A percentile compares a stretch with the other conserved stretches of the same genome.
Evolutionary conservation across 805 yeast species (phyloP).

Genomic region (Ogataea siamensis): DNA sequence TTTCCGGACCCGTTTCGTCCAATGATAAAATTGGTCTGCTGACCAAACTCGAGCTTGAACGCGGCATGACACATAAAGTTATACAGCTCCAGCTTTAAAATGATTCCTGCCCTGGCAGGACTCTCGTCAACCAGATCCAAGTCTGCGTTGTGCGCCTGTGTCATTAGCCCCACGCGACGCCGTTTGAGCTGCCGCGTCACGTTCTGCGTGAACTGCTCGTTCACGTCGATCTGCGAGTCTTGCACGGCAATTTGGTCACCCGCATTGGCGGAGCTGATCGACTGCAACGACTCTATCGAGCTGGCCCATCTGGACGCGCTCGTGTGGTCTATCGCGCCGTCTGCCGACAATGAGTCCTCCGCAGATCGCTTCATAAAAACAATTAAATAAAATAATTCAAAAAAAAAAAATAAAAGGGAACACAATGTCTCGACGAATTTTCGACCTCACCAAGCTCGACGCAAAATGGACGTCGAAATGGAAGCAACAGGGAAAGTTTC

Average conservation of each 20-base stretch:
- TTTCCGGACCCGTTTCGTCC: conserved; percentile 94
- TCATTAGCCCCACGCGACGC: conserved; percentile 24
- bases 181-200: conserved; percentile 25
- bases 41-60: conserved; percentile 72
- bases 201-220: conserved; percentile 30
- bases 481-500: conserved; percentile 32
- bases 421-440: conserved; percentile 11
- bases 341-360: conserved; percentile 6
- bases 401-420: background rate
- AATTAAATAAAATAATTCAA: conserved; percentile 1
- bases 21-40: conserved; percentile 78
- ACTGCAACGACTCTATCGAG: conserved; percentile 1
- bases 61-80: conserved; percentile 91
- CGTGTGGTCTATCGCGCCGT: background rate
- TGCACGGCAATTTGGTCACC: conserved; percentile 17
- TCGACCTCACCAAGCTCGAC: conserved; percentile 38
- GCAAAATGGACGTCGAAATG: conserved; percentile 53
- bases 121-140: conserved; percentile 20
- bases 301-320: background rate
- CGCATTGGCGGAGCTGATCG: conserved; percentile 6
- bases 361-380: conserved; percentile 10
- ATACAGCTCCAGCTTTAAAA: conserved; percentile 57
- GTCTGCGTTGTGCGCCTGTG: conserved; percentile 20
- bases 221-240: conserved; percentile 27
- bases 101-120: conserved; percentile 61